Evolutionary conservation across 768 basidiomycete genomes (phyloP), one percentile per base, ranked within the genome.

Genomic region (Mycena pura): DNA sequence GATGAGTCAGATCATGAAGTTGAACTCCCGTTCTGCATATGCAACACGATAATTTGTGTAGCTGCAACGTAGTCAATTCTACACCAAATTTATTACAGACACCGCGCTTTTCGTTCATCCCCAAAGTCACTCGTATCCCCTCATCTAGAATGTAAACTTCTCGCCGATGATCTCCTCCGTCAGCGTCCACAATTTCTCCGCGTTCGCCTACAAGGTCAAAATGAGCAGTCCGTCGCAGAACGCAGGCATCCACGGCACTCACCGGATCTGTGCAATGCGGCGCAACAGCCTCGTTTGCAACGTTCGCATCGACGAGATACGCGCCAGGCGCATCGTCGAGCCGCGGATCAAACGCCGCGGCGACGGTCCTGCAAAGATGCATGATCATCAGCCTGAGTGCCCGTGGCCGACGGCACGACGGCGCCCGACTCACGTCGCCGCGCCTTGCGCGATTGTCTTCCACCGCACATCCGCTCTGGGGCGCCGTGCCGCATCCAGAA

Each of bases 401-500:
- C 3, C 13, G 19, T 22, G 29, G 6, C 14, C 9, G 15, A 1
- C 2, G 13, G 4, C 11, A 5, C 2, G 21, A 19, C 22, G 5
- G 44, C 8, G 2, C n/a, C n/a, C n/a, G n/a, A 27, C 57, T 22
- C 21, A 58, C 57, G 48, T 43, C 15, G 57, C 57, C 2, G 57
- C 57, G 2, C 57, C 57, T 11, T 58, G 47, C 14, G 57, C 22
- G 19, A 58, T 43, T 2, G 57, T 49, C 28, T 58, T 58, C 57
- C 57, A 58, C 6, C 13, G 14, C 3, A 21, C 6, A 0, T 32
- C 28, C 10, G 47, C 24, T 22, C 25, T 58, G 17, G 57, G 57
- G 31, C 25, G 17, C 7, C 57, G 39, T 21, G 49, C 39, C 1
- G 29, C 15, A 10, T 8, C 22, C 13, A 58, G 40, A 24, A 43